These are phyloP conservation scores for Phaeosphaeriaceae sp. DNA, from an alignment of 2,329 filamentous ascomycete genomes.

Conservation along the genomic window DNA sequence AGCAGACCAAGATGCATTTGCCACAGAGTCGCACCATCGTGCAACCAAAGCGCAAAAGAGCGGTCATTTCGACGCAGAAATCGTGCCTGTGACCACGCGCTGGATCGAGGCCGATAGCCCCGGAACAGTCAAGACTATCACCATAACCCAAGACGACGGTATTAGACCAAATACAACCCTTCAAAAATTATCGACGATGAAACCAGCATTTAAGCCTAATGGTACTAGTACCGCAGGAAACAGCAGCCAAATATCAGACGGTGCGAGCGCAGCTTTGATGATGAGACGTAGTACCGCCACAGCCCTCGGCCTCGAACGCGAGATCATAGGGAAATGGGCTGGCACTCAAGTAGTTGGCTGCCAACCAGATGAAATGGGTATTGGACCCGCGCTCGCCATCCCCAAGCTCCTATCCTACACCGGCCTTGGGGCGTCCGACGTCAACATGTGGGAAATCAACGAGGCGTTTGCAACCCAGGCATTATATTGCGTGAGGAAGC, in stretches of 20 bases:
- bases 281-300: conserved; percentile 84
- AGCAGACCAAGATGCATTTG: conserved; percentile 82
- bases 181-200: conserved; percentile 78
- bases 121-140: conserved; percentile 62
- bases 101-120: conserved; percentile 67
- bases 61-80: conserved; percentile 78
- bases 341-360: conserved; percentile 78
- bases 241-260: conserved; percentile 83
- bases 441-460: conserved; percentile 92
- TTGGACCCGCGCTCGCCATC: conserved; percentile 86
- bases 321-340: conserved; percentile 84
- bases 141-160: conserved; percentile 80
- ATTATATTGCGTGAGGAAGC: conserved; percentile 72
- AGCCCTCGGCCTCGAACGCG: conserved; percentile 69
- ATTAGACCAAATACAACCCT: conserved; percentile 71
- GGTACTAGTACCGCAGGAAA: conserved; percentile 88
- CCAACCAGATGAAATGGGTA: conserved; percentile 89
- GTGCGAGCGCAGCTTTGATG: conserved; percentile 81
- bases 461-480: conserved; percentile 74
- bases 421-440: conserved; percentile 70
- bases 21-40: conserved; percentile 73
- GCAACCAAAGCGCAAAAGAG: conserved; percentile 72
- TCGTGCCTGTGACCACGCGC: conserved; percentile 77
- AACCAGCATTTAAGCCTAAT: conserved; percentile 80
- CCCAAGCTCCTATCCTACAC: conserved; percentile 77